Evolutionary conservation across 2,329 filamentous ascomycete genomes (phyloP), one percentile per base, ranked within the genome.

Genomic region (Massarina eburnea): DNA sequence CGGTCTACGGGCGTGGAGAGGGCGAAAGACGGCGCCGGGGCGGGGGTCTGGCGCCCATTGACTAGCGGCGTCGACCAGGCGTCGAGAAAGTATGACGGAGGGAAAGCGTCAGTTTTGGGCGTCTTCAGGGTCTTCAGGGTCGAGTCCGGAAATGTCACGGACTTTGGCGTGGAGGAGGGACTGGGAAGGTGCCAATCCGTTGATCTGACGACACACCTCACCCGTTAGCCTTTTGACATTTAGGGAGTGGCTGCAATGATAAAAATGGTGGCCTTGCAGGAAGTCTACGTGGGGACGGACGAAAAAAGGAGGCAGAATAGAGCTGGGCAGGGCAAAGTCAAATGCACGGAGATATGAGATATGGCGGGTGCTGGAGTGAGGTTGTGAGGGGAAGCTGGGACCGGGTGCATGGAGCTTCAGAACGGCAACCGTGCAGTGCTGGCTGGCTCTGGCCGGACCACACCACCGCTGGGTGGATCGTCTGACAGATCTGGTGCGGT

Each of bases 141-240:
- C 36, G 64, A 57, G 57, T 73, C 65, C 46, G 70, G 65, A 50
- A 72, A 71, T 19, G 67, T 68, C 45, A 59, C 57, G 41, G 70
- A 72, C 50, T 73, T 76, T 42, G 76, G 76, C 24, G 76, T 77
- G 47, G 73, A 74, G 46, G 71, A 72, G 30, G 76, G 76, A 66
- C 75, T 78, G 55, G 75, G 75, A 52, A 78, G 72, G 56, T 70
- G 73, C 74, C 75, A 77, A 58, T 76, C 73, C 53, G 69, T 64
- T 49, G 67, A 64, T 62, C 73, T 75, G 60, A 56, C 51, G 45
- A 51, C 41, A 64, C 60, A 55, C 52, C 48, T 54, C 51, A 53
- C 56, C 52, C 46, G 57, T 70, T 67, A 70, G 67, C 66, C 43
- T 14, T 55, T 57, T 55, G 59, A 59, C 52, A 30, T 56, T 55